Percentiles rank a stretch among this genome's conserved stretches.
Evolutionary conservation across 2,329 filamentous ascomycete species (phyloP).

Genomic region (Chrysoporthe austroafricana): DNA sequence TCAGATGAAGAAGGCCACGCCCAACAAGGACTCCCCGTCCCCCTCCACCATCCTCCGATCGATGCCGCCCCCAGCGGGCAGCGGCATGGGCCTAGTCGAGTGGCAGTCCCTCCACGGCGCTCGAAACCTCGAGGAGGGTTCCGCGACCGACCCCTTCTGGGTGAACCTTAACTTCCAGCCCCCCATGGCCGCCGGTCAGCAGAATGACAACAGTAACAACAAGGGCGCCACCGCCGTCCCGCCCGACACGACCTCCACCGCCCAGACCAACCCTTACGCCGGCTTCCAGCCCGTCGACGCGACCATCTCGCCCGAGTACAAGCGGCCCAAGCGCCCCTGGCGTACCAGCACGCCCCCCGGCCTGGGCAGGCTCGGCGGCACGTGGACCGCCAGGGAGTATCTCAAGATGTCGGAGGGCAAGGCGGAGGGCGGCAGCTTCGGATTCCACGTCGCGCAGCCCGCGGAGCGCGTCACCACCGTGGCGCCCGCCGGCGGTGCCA

Average conservation of each 20-base stretch:
- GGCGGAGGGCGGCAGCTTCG: background rate
- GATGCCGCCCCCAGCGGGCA: background rate
- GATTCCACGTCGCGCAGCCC: constrained; percentile 12
- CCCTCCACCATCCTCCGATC: background rate
- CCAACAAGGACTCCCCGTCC: background rate
- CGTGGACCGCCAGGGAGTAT: background rate
- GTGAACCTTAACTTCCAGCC: background rate
- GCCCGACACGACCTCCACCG: background rate
- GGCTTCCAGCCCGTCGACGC: background rate
- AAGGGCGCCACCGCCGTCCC: background rate
- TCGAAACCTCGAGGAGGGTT: background rate
- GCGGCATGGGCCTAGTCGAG: constrained; percentile 18
- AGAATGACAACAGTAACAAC: background rate
- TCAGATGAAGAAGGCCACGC: background rate
- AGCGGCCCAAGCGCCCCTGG: constrained; percentile 8
- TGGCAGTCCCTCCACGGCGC: constrained; percentile 18
- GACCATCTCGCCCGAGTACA: constrained; percentile 2
- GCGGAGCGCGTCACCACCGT: background rate
- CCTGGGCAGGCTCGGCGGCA: constrained; percentile 4
- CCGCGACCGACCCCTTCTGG: background rate
- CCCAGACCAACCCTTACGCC: background rate
- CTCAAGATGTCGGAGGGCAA: too few relatives aligned
- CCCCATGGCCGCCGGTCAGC: background rate
- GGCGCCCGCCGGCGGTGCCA: background rate
- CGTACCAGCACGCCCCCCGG: constrained; percentile 7